Conservation (phyloP, 2,329 filamentous ascomycete species). For the Drechslerella stenobrocha region DNA sequence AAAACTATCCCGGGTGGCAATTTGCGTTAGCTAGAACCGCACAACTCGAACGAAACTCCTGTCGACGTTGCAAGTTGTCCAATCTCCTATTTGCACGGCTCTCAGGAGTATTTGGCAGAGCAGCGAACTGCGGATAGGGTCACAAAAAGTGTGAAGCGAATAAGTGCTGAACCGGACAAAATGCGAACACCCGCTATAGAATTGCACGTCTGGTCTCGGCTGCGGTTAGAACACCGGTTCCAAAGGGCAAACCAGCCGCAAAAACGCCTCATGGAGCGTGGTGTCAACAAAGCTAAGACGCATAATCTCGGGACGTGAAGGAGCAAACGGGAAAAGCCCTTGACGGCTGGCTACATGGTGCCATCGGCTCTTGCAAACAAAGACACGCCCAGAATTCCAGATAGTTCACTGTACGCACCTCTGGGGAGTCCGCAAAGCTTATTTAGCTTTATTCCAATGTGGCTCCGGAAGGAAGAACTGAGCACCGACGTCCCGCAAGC, state of each 20-base stretch:
- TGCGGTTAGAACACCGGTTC: not conserved
- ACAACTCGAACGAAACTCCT: slow-evolving; percentile 13
- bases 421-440: not conserved
- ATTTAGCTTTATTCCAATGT: not conserved
- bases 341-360: not conserved
- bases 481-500: not conserved
- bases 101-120: not conserved
- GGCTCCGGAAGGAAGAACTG: not conserved
- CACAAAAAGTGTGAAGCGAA: slow-evolving; percentile 10
- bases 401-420: not conserved
- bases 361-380: not conserved
- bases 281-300: not conserved
- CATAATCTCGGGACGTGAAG: not conserved
- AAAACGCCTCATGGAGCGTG: not conserved
- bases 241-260: not conserved
- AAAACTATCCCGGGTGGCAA: slow-evolving; percentile 9
- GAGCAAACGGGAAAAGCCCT: not conserved
- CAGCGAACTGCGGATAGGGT: not conserved
- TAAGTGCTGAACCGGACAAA: slow-evolving; percentile 23
- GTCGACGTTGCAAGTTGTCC: slow-evolving; percentile 7
- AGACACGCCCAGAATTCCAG: not conserved
- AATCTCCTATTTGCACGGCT: slow-evolving; percentile 5
- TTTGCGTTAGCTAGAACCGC: slow-evolving; percentile 26
- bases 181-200: slow-evolving; percentile 34
- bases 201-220: slow-evolving; percentile 6